Evolutionary conservation across 139 green algal species (phyloP), one percentile per base, ranked within the genome.

Genomic region (Tetratostichococcus sp.): DNA sequence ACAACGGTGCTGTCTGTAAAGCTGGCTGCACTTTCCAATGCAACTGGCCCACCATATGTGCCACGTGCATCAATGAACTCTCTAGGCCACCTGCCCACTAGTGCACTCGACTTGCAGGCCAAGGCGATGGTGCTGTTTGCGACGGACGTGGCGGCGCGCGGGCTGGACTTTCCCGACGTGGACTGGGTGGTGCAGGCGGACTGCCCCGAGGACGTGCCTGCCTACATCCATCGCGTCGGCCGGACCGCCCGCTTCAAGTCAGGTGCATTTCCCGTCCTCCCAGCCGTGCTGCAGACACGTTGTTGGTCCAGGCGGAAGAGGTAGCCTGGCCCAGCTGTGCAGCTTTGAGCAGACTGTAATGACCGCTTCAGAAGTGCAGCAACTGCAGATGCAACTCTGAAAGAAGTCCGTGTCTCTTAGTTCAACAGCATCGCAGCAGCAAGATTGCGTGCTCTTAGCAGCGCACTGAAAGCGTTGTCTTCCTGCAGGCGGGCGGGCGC

Each of bases 141-240:
- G 6, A 98, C 94, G 0, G 94, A 98, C 80, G 85, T 98, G 65
- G 94, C 94, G 14, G 91, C 89, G 0, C 79, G 94, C 0, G 94
- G 94, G 2, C 83, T 98, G 72, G 93, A 98, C 78, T 97, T 98
- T 74, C 91, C 92, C 26, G 72, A 78, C 28, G 91, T 98, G 35
- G 93, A 98, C 74, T 98, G 94, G 94, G 94, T 98, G 31, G 73
- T 98, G 71, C 87, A 97, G 84, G 79, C 84, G 22, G 96, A 99
- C 82, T 98, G 94, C 78, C 94, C 96, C 6, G 95, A 98, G 73
- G 94, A 98, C 76, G 86, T 91, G 26, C 82, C 86, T 6, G 78
- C 85, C 8, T 99, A 99, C 89, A 98, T 99, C 74, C 96, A 99
- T 86, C 83, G 93, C 2, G 93, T 94, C 19, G 93, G 93, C 11